Base-by-base conservation (phyloP, 2,329 filamentous ascomycete species). In the Trichoderma atrobrunneum region DNA sequence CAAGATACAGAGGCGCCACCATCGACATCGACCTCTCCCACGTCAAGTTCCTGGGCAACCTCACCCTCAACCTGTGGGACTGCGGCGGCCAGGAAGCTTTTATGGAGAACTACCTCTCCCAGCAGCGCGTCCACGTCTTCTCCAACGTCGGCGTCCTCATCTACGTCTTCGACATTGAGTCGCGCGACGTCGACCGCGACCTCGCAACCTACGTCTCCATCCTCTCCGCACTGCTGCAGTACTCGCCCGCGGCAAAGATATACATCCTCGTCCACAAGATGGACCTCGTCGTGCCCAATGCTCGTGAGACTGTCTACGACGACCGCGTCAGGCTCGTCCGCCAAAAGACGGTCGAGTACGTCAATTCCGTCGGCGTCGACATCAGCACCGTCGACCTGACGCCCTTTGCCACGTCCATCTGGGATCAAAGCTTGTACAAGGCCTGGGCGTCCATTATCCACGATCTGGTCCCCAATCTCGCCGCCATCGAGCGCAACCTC, bases 231-330 rank as follows among this genome's bases (percentile, higher is more conserved):
- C 87, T 99, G 51, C 88, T 91, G 70, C 95, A 98, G 83, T 97
- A 91, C 86, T 97, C 93, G 62, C 86, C 89, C 36, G 85, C 86
- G 3, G 94, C 95, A 74, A 93, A 93, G 80, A 91, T 99, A 78
- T 99, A 98, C 84, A 93, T 96, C 74, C 89, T 99, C 59, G 93
- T 99, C 76, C 96, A 99, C 90, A 99, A 99, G 84, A 98, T 99
- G 93, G 96, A 99, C 81, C 89, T 99, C 30, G 94, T 98, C 63
- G 92, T 95, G 76, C 89, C 91, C 51, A 89, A 92, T 72, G 89
- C 92, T 76, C 92, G 95, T 73, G 91, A 94, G 79, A 85, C 89
- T 72, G 90, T 97, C 74, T 98, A 97, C 81, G 91, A 95, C 74
- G 93, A 97, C 78, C 91, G 94, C 73, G 91, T 94, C 28, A 86